Evolutionary conservation across 352 stramenopile species (phyloP), one percentile per base, ranked within the genome.

Genomic region (Phytopythium delawarense): DNA sequence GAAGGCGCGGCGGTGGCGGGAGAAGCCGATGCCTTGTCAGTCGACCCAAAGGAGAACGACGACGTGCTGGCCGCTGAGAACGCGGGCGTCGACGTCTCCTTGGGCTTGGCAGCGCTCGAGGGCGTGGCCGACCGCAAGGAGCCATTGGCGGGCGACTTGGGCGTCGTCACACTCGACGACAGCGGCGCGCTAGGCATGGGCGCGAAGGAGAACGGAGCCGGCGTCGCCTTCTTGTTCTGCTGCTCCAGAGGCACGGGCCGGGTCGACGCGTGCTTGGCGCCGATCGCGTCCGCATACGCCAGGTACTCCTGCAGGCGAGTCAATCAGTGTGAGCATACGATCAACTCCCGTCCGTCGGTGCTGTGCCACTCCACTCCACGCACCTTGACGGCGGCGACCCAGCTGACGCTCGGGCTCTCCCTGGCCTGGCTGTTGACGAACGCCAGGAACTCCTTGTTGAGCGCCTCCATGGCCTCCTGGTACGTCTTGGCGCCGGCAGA

Each of bases 361-460:
- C n/a, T 30, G 28, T 32, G 28, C 5, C 28, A 7, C 4, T 25
- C 18, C 12, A 18, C 44, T 4, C 54, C 39, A 20, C 13, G 0
- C 42, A 88, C 79, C 75, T 92, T 70, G 34, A 86, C 73, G 21
- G 81, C 79, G 0, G 62, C 69, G 35, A 74, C 75, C 87, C 87
- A 96, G 64, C 79, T 86, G 16, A 69, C 72, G 56, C 74, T 84
- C 40, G 82, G 81, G 61, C 91, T 90, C 61, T 84, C 79, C 53
- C 81, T 75, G 16, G 75, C 66, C 59, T 94, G 83, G 46, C 72
- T 67, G 40, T 70, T 86, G 13, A 87, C 84, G 63, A 94, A 94
- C 16, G 69, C 68, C 56, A 92, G 61, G 49, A 96, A 96, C 49
- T 78, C 81, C 62, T 90, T 89, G 66, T 96, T 96, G 2, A 96